phyloP scores from a whole-genome alignment of 2,329 filamentous ascomycete species.

The Pyricularia sp. region DNA sequence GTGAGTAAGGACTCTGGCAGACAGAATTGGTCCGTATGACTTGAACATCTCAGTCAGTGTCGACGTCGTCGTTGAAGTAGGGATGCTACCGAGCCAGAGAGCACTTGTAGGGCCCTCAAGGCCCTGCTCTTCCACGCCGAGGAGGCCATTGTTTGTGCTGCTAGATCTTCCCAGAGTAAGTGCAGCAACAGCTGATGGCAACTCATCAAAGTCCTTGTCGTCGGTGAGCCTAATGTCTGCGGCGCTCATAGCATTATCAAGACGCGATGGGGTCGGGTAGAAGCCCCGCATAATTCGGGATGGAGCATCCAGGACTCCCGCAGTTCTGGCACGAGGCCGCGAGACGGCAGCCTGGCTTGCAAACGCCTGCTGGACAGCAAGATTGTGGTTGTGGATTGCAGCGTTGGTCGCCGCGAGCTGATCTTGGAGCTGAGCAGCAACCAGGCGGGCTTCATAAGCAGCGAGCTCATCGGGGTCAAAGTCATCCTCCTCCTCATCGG shows the following conservation, averaged over 20 bases:
- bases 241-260: slow-evolving; percentile 67
- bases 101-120: slow-evolving; percentile 87
- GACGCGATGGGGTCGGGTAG: slow-evolving; percentile 60
- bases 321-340: slow-evolving; percentile 81
- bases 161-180: slow-evolving; percentile 63
- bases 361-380: slow-evolving; percentile 89
- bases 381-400: slow-evolving; percentile 81
- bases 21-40: slow-evolving; percentile 83
- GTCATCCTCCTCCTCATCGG: slow-evolving; percentile 75
- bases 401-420: slow-evolving; percentile 55
- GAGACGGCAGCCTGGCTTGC: slow-evolving; percentile 73
- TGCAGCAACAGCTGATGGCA: slow-evolving; percentile 73
- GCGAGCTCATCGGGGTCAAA: slow-evolving; percentile 46
- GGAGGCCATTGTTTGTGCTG: slow-evolving; percentile 56
- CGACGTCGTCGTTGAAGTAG: slow-evolving; percentile 90
- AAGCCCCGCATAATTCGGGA: slow-evolving; percentile 60
- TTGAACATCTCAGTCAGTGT: slow-evolving; percentile 94
- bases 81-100: slow-evolving; percentile 95
- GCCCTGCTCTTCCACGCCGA: slow-evolving; percentile 67
- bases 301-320: slow-evolving; percentile 80
- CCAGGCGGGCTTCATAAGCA: slow-evolving; percentile 48
- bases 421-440: slow-evolving; percentile 50
- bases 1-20: slow-evolving; percentile 87
- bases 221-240: slow-evolving; percentile 68
- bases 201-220: slow-evolving; percentile 68